Evolutionary conservation across 192 early-diverging fungal genomes (phyloP), one percentile per base, ranked within the genome.

Genomic region (Paraglomus brasilianum): DNA sequence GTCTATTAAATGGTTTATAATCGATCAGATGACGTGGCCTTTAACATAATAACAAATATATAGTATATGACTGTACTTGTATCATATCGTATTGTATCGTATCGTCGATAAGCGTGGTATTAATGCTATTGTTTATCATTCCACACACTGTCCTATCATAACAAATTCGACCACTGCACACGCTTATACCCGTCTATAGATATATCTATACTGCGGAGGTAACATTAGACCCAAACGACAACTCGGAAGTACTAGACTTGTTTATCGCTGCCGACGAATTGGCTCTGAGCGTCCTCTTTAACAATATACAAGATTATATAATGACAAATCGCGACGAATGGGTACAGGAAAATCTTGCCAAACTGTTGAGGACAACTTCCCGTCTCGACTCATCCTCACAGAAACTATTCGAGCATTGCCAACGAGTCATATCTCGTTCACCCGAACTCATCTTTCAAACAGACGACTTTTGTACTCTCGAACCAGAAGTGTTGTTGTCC

Each of bases 231-330:
- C 10, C 24, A 63, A 41, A 63, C 13, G 60, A 63, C 47, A 44
- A 44, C 21, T 22, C 17, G n/a, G 1, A 4, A 38, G 36, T 39
- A 41, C 21, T 61, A 24, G 59, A 61, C n/a, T 43, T 61, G 40
- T 41, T 66, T 47, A 50, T n/a, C 11, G 63, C 63, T 39, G 39
- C 63, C 5, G 63, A 66, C 30, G 63, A 66, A 66, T 41, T 66
- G 21, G 38, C 11, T 30, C 63, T 66, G 38, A 66, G 15, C 15
- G 46, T 40, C 39, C 19, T 66, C 14, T 45, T 66, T 6, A 41
- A 49, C 11, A 40, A 66, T 50, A 66, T 66, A 9, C 63, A 66
- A 66, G 63, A 66, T 15, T 10, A 66, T 39, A 66, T 66, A 11
- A 66, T 49, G 41, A 15, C 13, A 24, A 15, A 43, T 15, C 41